Conservation (phyloP, 345 rosid species). For the Carallia brachiata region DNA sequence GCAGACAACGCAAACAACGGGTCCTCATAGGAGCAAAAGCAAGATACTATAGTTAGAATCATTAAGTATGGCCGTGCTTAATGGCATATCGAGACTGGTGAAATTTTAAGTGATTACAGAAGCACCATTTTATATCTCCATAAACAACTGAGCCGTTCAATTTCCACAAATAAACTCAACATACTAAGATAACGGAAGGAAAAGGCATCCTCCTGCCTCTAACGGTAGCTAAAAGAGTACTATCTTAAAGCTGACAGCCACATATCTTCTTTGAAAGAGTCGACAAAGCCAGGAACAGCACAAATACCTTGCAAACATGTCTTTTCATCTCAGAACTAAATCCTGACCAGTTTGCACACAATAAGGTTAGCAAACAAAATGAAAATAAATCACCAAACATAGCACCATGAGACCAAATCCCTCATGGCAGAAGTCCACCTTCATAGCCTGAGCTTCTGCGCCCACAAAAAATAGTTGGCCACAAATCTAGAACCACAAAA, state of each 20-base stretch:
- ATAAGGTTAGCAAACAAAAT: conserved; percentile 16
- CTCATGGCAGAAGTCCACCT: not conserved
- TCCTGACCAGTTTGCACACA: conserved; percentile 21
- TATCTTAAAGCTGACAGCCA: conserved; percentile 11
- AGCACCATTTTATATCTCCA: too few relatives aligned
- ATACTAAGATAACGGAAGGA: too few relatives aligned
- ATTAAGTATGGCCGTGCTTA: too few relatives aligned
- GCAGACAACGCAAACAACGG: too few relatives aligned
- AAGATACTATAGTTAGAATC: too few relatives aligned
- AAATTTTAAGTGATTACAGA: too few relatives aligned
- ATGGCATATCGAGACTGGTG: too few relatives aligned
- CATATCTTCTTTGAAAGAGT: conserved; percentile 16
- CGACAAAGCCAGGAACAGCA: conserved; percentile 20
- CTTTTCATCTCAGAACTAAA: conserved; percentile 18
- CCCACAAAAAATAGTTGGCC: not conserved
- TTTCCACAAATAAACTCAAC: too few relatives aligned
- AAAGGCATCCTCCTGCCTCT: not conserved
- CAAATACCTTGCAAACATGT: conserved; percentile 17
- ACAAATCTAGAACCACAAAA: not conserved
- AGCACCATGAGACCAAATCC: not conserved
- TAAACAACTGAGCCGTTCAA: too few relatives aligned
- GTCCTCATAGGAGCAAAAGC: too few relatives aligned
- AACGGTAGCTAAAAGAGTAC: not conserved
- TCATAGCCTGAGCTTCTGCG: not conserved
- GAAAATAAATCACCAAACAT: not conserved